Conservation (phyloP, 106 monocot species). For the Acanthochlamys bracteata region DNA sequence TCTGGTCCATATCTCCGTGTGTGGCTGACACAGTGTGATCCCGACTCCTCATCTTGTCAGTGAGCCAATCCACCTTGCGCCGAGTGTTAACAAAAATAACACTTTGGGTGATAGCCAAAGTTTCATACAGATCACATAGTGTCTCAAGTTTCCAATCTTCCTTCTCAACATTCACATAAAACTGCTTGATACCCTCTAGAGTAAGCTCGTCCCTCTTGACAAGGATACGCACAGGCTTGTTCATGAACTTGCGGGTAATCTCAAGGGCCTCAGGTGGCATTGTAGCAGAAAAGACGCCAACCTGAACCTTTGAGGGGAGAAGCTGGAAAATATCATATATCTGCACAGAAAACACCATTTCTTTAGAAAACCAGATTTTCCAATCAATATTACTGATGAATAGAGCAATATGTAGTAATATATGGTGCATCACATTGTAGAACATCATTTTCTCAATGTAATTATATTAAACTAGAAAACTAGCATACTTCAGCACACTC, state of each 20-base stretch:
- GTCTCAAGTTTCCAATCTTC: conserved; percentile 10
- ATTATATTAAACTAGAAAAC: too few relatives aligned
- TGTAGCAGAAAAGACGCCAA: conserved; percentile 8
- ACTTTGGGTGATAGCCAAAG: conserved; percentile 8
- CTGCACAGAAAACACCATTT: not conserved
- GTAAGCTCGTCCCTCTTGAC: conserved; percentile 8
- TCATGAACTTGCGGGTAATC: conserved; percentile 9
- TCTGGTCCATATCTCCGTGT: conserved; percentile 8
- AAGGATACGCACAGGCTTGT: conserved; percentile 9
- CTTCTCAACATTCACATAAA: conserved; percentile 9
- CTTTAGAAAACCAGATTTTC: not conserved
- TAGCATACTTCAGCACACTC: too few relatives aligned
- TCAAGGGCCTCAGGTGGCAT: conserved; percentile 12
- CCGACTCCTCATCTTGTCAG: conserved; percentile 10
- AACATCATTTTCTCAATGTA: too few relatives aligned
- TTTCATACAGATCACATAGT: conserved; percentile 8
- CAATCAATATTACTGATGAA: too few relatives aligned
- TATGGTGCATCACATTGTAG: too few relatives aligned
- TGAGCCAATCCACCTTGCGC: conserved; percentile 11
- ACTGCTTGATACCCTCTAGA: conserved; percentile 7
- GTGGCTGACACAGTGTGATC: conserved; percentile 12
- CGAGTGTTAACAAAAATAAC: conserved; percentile 9
- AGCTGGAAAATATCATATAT: conserved; percentile 13
- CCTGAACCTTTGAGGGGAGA: conserved; percentile 8
- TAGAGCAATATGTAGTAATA: too few relatives aligned